These are phyloP conservation scores for Talaromyces pinophilus DNA, from an alignment of 2,329 filamentous ascomycete genomes.

Conservation along the genomic window DNA sequence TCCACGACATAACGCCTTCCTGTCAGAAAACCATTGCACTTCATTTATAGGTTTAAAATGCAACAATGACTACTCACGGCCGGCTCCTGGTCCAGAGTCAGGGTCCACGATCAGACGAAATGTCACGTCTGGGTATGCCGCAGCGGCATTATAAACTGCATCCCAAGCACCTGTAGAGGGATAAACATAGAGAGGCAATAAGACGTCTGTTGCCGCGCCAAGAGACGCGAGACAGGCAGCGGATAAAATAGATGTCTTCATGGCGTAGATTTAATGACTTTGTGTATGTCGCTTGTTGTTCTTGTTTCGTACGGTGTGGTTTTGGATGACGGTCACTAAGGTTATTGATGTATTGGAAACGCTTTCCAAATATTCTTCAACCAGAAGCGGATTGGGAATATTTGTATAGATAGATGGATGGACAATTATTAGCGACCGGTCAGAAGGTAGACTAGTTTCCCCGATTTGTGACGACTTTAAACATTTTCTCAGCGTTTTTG, in stretches of 20 bases:
- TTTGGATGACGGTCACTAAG: not conserved
- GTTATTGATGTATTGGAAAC: not conserved
- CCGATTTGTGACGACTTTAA: not conserved
- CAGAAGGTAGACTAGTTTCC: not conserved
- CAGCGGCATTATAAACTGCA: slow-evolving; percentile 24
- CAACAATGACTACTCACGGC: not conserved
- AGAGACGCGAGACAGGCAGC: slow-evolving; percentile 4
- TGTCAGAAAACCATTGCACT: not conserved
- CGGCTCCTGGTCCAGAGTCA: slow-evolving; percentile 25
- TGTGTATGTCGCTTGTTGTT: not conserved
- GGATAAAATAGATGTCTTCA: slow-evolving; percentile 14
- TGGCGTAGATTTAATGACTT: not conserved
- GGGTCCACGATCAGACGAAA: slow-evolving; percentile 31
- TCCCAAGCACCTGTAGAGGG: slow-evolving; percentile 26
- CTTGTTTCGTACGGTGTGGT: not conserved
- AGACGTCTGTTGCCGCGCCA: slow-evolving; percentile 13
- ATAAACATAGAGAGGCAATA: slow-evolving; percentile 29
- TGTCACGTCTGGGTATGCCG: slow-evolving; percentile 24
- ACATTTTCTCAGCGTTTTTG: not conserved
- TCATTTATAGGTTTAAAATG: not conserved
- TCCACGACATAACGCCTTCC: not conserved
- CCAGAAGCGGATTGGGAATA: not conserved
- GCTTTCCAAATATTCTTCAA: not conserved
- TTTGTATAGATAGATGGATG: not conserved
- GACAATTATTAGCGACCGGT: not conserved